Conservation (phyloP, 176 grass and related monocot species). For the Aegilops longissima region DNA sequence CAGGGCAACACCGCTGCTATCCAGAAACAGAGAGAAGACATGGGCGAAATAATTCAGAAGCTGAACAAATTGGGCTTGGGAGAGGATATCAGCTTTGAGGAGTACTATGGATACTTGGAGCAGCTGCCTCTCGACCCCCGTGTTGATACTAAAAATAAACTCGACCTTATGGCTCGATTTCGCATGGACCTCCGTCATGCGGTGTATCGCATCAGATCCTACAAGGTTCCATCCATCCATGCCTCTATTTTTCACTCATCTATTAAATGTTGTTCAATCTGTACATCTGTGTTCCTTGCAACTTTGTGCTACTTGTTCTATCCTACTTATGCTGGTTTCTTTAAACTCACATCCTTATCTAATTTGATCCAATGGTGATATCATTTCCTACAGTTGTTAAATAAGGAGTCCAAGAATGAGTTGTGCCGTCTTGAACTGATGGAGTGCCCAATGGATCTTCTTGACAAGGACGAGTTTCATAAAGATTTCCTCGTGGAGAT, state of each 20-base stretch:
- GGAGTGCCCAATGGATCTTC: background rate
- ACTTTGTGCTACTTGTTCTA: background rate
- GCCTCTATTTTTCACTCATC: background rate
- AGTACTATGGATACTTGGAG: background rate
- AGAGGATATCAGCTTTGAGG: background rate
- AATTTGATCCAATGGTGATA: background rate
- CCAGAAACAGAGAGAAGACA: background rate
- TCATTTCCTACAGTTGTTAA: background rate
- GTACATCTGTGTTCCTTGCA: background rate
- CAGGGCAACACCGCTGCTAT: background rate
- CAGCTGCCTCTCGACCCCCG: background rate
- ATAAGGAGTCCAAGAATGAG: background rate
- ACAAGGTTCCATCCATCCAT: slow-evolving; percentile 13
- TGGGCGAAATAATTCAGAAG: background rate
- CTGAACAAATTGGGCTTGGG: background rate
- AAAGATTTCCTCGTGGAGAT: background rate
- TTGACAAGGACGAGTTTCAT: slow-evolving; percentile 7
- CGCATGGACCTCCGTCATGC: background rate
- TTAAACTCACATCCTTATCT: background rate
- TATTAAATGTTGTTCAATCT: background rate
- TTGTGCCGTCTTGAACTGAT: background rate
- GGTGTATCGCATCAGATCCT: slow-evolving; percentile 17
- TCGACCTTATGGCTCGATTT: background rate
- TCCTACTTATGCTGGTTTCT: background rate
- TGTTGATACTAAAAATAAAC: background rate